Percentiles rank a stretch among this genome's conserved stretches.
These are phyloP conservation scores for Vitis hybrid DNA, from an alignment of 177 flowering plant genomes.

Conservation along the genomic window DNA sequence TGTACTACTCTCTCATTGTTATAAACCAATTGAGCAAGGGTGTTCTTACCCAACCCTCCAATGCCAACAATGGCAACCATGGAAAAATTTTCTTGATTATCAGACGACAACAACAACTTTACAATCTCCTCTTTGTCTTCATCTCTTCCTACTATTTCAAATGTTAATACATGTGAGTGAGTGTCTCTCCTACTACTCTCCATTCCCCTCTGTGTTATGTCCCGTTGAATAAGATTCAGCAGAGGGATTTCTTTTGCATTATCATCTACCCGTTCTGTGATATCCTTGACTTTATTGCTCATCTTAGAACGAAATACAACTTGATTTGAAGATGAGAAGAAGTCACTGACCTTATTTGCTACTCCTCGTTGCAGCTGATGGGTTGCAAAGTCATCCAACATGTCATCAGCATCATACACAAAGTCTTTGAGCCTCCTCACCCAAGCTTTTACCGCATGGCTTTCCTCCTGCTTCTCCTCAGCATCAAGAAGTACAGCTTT, in stretches of 20 bases:
- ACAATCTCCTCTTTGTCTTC: not conserved
- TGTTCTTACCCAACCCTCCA: not conserved
- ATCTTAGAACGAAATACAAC: not conserved
- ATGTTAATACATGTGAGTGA: not conserved
- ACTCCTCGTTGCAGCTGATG: not conserved
- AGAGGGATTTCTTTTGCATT: not conserved
- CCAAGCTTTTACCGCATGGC: no score
- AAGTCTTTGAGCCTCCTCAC: no score
- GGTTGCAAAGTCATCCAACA: not conserved
- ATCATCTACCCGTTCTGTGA: not conserved
- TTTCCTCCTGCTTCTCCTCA: no score
- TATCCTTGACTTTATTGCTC: not conserved
- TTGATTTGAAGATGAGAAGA: not conserved
- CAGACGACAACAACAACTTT: not conserved
- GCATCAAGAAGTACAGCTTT: no score
- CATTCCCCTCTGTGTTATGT: not conserved
- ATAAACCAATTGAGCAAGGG: not conserved
- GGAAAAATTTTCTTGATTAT: not conserved
- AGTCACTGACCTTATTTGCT: no score
- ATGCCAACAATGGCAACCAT: not conserved
- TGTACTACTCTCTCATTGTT: not conserved
- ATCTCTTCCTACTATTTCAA: not conserved
- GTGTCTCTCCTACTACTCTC: not conserved
- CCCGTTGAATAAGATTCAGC: no score
- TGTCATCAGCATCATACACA: not conserved